phyloP scores from a whole-genome alignment of 805 yeast genomes.

The Candida khao-thaluensis region DNA sequence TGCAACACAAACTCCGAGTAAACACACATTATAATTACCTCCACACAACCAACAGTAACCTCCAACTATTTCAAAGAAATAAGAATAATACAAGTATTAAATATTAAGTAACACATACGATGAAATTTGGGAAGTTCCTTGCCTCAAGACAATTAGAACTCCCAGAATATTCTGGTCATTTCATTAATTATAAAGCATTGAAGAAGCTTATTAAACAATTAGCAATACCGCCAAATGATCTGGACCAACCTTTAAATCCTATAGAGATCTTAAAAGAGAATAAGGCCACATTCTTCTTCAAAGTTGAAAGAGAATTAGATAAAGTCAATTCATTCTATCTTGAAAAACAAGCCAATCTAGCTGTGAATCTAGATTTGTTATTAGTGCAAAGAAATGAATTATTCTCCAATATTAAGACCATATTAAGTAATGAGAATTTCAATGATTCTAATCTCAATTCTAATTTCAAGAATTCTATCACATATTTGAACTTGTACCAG shows the following conservation, averaged over 20 bases:
- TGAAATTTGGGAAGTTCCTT: constrained; percentile 94
- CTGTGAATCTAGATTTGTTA: constrained; percentile 73
- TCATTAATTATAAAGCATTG: constrained; percentile 90
- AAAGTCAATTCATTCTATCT: constrained; percentile 91
- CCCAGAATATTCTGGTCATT: constrained; percentile 92
- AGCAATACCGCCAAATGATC: constrained; percentile 42
- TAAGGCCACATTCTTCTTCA: constrained; percentile 85
- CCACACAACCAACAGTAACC: too few relatives aligned
- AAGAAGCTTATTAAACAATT: constrained; percentile 88
- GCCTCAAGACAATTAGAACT: constrained; percentile 92
- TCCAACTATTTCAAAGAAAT: too few relatives aligned
- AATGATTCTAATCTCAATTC: constrained; percentile 15
- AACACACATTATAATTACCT: neutral
- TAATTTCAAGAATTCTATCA: constrained; percentile 64
- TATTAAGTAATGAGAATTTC: constrained; percentile 10
- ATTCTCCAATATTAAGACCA: constrained; percentile 25
- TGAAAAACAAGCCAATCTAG: constrained; percentile 86
- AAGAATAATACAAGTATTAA: neutral
- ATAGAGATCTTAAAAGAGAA: constrained; percentile 67
- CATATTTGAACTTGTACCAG: constrained; percentile 79
- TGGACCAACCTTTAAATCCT: constrained; percentile 20
- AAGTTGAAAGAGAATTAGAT: constrained; percentile 90
- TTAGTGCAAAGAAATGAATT: constrained; percentile 64
- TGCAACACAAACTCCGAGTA: too few relatives aligned
- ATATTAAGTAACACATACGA: constrained; percentile 10